phyloP scores from a whole-genome alignment of 805 yeast species.

The Metschnikowia dekortorum region DNA sequence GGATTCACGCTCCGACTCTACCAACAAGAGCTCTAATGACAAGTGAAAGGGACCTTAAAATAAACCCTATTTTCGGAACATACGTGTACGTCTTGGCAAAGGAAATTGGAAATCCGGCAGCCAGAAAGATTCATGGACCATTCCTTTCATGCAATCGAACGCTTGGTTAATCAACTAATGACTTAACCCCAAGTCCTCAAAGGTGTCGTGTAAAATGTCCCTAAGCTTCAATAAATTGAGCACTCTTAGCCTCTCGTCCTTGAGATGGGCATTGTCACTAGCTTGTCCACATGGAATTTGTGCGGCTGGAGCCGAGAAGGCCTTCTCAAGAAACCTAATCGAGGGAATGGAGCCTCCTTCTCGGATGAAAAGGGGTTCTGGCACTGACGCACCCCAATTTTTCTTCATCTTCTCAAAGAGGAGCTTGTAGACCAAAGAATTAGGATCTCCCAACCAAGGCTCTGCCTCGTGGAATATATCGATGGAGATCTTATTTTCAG shows the following conservation, averaged over 20 bases:
- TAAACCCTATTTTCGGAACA: too few relatives aligned
- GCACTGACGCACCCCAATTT: constrained; percentile 59
- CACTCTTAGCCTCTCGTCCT: constrained; percentile 79
- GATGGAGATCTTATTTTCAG: constrained; percentile 60
- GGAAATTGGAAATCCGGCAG: background rate
- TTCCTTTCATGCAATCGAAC: background rate
- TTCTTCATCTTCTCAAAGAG: constrained; percentile 55
- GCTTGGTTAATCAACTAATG: background rate
- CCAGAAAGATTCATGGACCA: background rate
- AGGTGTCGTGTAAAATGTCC: constrained; percentile 52
- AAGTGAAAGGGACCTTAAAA: too few relatives aligned
- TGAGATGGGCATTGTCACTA: constrained; percentile 89
- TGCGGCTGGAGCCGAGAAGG: constrained; percentile 82
- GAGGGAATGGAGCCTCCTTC: constrained; percentile 98
- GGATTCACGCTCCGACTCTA: too few relatives aligned
- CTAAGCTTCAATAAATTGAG: constrained; percentile 73
- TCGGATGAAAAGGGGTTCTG: constrained; percentile 77
- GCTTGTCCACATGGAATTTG: constrained; percentile 97
- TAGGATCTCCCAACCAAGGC: constrained; percentile 92
- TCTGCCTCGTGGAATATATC: constrained; percentile 80
- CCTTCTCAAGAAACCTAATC: constrained; percentile 76
- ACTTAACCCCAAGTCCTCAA: constrained; percentile 34
- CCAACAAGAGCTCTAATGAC: too few relatives aligned
- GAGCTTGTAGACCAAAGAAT: constrained; percentile 66
- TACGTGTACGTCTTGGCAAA: too few relatives aligned